Evolutionary conservation across 2,329 filamentous ascomycete species (phyloP).

Genomic region (Talaromyces piceae): DNA sequence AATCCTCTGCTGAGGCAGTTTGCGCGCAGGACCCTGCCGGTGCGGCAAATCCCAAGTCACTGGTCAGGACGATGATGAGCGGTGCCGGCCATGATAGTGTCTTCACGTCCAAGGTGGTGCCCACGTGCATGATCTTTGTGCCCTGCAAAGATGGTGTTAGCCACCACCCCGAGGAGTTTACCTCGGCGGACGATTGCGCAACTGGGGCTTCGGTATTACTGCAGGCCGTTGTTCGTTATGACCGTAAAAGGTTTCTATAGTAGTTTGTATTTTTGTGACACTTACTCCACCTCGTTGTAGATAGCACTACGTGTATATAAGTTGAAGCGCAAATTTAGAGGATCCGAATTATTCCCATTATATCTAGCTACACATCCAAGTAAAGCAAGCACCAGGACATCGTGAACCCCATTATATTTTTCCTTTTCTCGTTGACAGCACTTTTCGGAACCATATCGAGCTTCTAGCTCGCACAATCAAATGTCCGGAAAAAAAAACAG

Average conservation of each 20-base stretch:
- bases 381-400: not conserved
- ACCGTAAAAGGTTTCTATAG: constrained; percentile 11
- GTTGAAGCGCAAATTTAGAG: not conserved
- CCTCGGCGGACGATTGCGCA: constrained; percentile 50
- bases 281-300: no score
- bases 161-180: constrained; percentile 58
- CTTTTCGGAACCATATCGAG: not conserved
- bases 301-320: no score
- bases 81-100: constrained; percentile 62
- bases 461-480: constrained; percentile 17
- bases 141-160: constrained; percentile 57
- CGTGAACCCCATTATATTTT: not conserved
- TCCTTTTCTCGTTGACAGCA: not conserved
- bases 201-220: constrained; percentile 9
- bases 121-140: constrained; percentile 61
- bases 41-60: constrained; percentile 29
- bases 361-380: not conserved
- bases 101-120: constrained; percentile 51
- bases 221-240: constrained; percentile 19
- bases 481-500: no score
- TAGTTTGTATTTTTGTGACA: not conserved
- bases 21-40: constrained; percentile 42
- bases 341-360: not conserved
- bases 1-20: constrained; percentile 50
- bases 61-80: constrained; percentile 49